Evolutionary conservation across 1,139 yeast species (phyloP), one percentile per base, ranked within the genome.

Genomic region (Arxiozyma telluris): DNA sequence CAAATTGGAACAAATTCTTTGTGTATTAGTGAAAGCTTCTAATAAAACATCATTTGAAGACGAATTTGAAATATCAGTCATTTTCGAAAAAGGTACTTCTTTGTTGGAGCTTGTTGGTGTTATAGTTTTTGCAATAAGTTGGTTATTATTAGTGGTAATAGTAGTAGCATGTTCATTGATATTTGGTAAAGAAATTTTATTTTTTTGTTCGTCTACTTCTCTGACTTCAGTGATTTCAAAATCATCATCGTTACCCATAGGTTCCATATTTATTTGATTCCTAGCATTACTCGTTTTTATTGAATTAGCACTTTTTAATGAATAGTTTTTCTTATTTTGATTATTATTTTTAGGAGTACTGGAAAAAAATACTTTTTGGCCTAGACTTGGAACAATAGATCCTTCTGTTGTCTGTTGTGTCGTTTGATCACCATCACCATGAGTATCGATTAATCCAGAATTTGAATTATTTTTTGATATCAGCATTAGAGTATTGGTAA

Each of bases 11-110:
- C 69, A 67, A 21, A 66, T 66, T 46, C 59, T 58, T 50, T 67
- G 71, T 1, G 70, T 67, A 53, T 66, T 66, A 1, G 64, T 64
- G 51, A 68, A 67, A 0, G 71, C 71, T 49, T 65, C 69, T 30
- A 67, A 50, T 20, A 68, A 56, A 12, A 67, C 70, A 58, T 67
- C 70, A 50, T 67, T 66, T 5, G 69, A 64, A 8, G 68, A 46
- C 3, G 49, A 46, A 20, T 38, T 38, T 34, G 49, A 46, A 17
- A 21, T 18, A 34, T 46, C 47, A 38, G 20, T 25, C 27, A n/a
- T 22, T 20, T 15, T 45, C 23, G 27, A n/a, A 18, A 18, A 11
- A 12, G 15, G 18, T 11, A 6, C 11, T 23, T 27, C 34, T 12
- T 38, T 45, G 25, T 27, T 45, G n/a, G 34, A 25, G 21, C 42